A percentile compares a stretch with the other conserved stretches of the same genome.
phyloP scores from a whole-genome alignment of 2,329 filamentous ascomycete genomes.

The Calonectria leucothoes region DNA sequence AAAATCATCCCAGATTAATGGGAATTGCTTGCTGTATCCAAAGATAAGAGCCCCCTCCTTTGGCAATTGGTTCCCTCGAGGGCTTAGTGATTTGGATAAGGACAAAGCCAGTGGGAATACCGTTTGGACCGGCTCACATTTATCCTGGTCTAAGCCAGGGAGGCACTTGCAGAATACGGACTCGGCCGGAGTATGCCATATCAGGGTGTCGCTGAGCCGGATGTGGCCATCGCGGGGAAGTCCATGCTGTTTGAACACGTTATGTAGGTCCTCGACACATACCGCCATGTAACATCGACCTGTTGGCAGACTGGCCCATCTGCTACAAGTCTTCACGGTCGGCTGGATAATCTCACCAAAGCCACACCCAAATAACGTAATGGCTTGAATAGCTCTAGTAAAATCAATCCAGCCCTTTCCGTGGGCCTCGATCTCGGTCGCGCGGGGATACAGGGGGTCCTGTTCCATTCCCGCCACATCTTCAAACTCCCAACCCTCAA shows the following conservation, averaged over 20 bases:
- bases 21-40: too few relatives aligned
- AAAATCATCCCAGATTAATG: too few relatives aligned
- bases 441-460: too few relatives aligned
- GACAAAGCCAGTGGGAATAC: too few relatives aligned
- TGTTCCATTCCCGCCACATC: too few relatives aligned
- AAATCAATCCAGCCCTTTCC: conserved; percentile 41
- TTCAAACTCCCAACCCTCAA: too few relatives aligned
- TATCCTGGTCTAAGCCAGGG: not conserved
- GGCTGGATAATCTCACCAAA: conserved; percentile 37
- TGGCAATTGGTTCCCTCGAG: too few relatives aligned
- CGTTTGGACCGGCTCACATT: conserved; percentile 12
- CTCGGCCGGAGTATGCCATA: conserved; percentile 11
- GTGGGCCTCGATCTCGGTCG: conserved; percentile 21
- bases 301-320: conserved; percentile 20
- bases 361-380: conserved; percentile 35
- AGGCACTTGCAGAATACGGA: not conserved
- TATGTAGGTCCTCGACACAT: not conserved
- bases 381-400: conserved; percentile 28
- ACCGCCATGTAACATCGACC: conserved; percentile 18
- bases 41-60: too few relatives aligned
- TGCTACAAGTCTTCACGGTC: not conserved
- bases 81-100: too few relatives aligned
- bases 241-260: not conserved
- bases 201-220: not conserved
- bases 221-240: not conserved